phyloP scores from a whole-genome alignment of 1,139 yeast species.

The Protomyces arabidopsidicola region DNA sequence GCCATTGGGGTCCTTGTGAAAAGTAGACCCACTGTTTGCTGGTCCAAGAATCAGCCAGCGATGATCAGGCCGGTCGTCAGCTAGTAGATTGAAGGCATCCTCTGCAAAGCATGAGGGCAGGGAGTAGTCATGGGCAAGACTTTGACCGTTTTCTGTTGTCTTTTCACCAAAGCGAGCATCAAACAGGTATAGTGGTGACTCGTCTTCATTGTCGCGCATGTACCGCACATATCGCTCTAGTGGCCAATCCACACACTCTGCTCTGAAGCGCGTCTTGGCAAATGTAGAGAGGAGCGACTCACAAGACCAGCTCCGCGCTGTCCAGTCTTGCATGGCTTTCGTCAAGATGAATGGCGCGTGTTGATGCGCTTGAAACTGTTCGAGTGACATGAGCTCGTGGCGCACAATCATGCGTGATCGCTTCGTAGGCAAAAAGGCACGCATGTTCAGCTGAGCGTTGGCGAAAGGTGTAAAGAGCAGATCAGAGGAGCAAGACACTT shows the following conservation, averaged over 20 bases:
- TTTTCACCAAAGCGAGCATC: slow-evolving; percentile 59
- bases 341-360: slow-evolving; percentile 64
- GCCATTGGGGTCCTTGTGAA: slow-evolving; percentile 87
- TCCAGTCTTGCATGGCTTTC: slow-evolving; percentile 51
- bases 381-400: slow-evolving; percentile 33
- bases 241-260: slow-evolving; percentile 81
- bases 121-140: slow-evolving; percentile 50
- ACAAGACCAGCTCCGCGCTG: slow-evolving; percentile 53
- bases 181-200: slow-evolving; percentile 76
- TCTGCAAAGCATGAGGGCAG: slow-evolving; percentile 50
- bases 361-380: slow-evolving; percentile 50
- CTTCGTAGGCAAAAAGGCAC: slow-evolving; percentile 48
- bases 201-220: slow-evolving; percentile 60
- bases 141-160: slow-evolving; percentile 38
- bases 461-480: slow-evolving; percentile 71
- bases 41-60: slow-evolving; percentile 89
- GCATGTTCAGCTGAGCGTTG: slow-evolving; percentile 65
- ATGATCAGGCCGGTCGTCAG: slow-evolving; percentile 70
- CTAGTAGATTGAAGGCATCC: slow-evolving; percentile 41
- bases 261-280: slow-evolving; percentile 63
- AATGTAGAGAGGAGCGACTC: slow-evolving; percentile 50
- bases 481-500: slow-evolving; percentile 52
- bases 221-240: slow-evolving; percentile 59
- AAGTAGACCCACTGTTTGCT: slow-evolving; percentile 73
- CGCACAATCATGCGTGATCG: slow-evolving; percentile 44